Percentiles rank a stretch among this genome's conserved stretches.
Evolutionary conservation across 495 filamentous ascomycete species (phyloP).

Genomic region (Amniculicola lignicola): DNA sequence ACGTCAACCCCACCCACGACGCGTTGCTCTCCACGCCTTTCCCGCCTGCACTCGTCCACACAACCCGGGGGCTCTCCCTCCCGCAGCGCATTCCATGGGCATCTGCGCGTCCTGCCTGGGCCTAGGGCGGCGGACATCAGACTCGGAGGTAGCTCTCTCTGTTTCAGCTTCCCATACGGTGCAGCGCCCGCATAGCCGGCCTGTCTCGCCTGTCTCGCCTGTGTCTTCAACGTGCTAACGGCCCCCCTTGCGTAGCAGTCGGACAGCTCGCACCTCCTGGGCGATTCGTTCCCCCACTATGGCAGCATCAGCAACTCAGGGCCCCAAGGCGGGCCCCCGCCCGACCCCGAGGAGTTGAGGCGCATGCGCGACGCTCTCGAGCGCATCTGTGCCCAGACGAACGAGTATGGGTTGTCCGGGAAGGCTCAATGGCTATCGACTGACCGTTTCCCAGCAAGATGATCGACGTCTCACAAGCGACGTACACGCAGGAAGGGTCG

Average conservation of each 20-base stretch:
- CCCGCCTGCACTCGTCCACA: not conserved
- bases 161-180: not conserved
- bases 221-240: constrained; percentile 9
- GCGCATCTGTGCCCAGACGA: constrained; percentile 40
- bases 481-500: constrained; percentile 25
- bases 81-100: constrained; percentile 36
- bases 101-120: constrained; percentile 43
- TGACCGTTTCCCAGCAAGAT: constrained; percentile 31
- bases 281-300: constrained; percentile 38
- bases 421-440: not conserved
- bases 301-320: constrained; percentile 30
- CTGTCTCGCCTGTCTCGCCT: not conserved
- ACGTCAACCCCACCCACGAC: not conserved
- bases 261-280: constrained; percentile 40
- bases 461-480: constrained; percentile 35
- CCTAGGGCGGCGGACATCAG: constrained; percentile 39
- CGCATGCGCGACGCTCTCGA: constrained; percentile 43
- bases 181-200: not conserved
- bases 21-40: too few species aligned
- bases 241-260: constrained; percentile 33
- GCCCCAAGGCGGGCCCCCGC: constrained; percentile 30
- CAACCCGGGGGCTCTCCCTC: too few species aligned
- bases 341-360: constrained; percentile 42
- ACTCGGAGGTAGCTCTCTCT: constrained; percentile 35
- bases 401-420: constrained; percentile 35